Evolutionary conservation across 1,284 basidiomycete species (phyloP), one percentile per base, ranked within the genome.

Genomic region (Rhodotorula sp.): DNA sequence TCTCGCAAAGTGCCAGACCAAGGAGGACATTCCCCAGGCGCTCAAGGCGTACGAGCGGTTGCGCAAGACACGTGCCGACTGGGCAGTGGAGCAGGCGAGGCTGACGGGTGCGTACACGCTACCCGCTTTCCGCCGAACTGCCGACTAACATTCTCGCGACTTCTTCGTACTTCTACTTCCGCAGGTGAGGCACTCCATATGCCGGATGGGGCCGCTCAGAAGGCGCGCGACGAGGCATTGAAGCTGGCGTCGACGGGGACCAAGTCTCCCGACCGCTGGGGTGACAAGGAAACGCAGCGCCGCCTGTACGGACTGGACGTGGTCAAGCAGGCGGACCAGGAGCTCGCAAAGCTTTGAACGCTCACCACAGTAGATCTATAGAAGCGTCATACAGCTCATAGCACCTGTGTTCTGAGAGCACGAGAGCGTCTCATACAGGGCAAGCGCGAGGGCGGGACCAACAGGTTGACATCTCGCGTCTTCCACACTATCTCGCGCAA

Each of bases 41-140:
- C 73, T 83, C 53, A 41, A 66, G 57, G 75, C 80, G 3, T 82
- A 82, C 67, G 79, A 83, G 78, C 58, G 46, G 23, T 45, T 82
- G 61, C 74, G 82, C 53, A 83, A 83, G 76, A 75, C 79, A 16
- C 73, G 82, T 41, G 81, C 82, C 27, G 82, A 83, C 67, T 80
- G 78, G 76, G 79, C 80, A 23, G 82, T 83, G 12, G 72, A 75
- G 27, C 77, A 76, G 46, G 82, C 82, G n/a, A 77, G 79, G 7
- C 74, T 77, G 27, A 83, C 66, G 1, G 66, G 66, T 67, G 7
- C 54, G 66, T 58, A 2, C 5, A 23, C 7, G 42, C 0, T n/a
- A 9, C 14, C 17, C 21, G 21, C 14, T 25, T 17, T 12, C 17
- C n/a, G 13, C 3, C 23, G 9, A 14, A 16, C 46, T 9, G n/a